Base-by-base conservation (phyloP, 2,329 filamentous ascomycete species). In the Amesomyces nigricolor region DNA sequence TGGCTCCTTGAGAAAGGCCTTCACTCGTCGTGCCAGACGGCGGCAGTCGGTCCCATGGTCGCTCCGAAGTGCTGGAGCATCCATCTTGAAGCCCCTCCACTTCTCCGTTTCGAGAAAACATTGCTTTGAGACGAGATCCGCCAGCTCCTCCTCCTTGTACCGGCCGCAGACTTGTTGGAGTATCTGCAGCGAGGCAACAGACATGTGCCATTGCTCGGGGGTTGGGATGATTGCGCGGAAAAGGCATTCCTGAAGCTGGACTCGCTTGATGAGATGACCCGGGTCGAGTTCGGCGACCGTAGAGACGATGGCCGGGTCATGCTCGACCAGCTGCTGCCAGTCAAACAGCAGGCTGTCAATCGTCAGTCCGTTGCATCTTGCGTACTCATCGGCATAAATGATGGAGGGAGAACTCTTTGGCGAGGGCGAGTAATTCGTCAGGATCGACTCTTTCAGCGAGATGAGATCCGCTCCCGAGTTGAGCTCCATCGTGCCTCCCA, bases 41-140 rank as follows among this genome's bases (percentile, higher is more conserved):
- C 54, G 60, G 46, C 64, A 60, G 42, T 67, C 64, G 10, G 45
- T 40, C 1, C 49, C 53, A 51, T 66, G 62, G 45, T 68, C 64
- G n/a, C 61, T 65, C 11, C 61, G 59, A 11, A 68, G 63, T 0
- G 58, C 35, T 0, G 65, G 65, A 5, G 57, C 22, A 11, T 68
- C 65, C 2, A 67, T 11, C 40, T 65, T 67, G 11, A 62, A 40
- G 16, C 5, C 19, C 35, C 49, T 61, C 17, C 35, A 46, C 10
- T 38, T 44, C 2, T n/a, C 3, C 6, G 56, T 56, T 16, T 53
- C 51, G 7, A 37, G 4, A 14, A 58, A 54, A 45, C 54, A 61
- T 43, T 62, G 43, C 19, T 57, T 47, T 5, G 47, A 51, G 38
- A 55, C 56, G 16, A 59, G 44, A 8, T 37, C 48, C 7, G 38